phyloP scores from a whole-genome alignment of 2,329 filamentous ascomycete genomes.

The Colletotrichum destructivum region DNA sequence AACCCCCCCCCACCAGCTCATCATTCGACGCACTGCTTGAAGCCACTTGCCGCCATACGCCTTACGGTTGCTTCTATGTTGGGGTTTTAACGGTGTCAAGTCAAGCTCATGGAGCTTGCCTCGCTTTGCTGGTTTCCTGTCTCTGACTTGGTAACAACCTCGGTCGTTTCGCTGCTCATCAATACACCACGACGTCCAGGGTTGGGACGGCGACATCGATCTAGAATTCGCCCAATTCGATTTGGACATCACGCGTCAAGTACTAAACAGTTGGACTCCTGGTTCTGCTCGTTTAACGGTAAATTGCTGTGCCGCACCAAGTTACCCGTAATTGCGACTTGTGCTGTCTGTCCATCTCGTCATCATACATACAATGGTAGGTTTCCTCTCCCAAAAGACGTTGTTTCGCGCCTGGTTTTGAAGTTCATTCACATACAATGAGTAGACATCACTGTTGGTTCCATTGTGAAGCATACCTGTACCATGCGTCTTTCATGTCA shows the following conservation, averaged over 20 bases:
- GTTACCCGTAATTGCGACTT: neutral
- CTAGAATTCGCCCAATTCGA: neutral
- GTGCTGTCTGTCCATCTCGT: neutral
- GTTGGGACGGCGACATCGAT: neutral
- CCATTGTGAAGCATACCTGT: neutral
- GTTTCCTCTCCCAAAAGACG: neutral
- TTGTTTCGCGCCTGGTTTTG: neutral
- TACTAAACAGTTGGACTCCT: neutral
- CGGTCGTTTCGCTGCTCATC: no score
- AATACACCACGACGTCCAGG: neutral
- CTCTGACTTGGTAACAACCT: neutral
- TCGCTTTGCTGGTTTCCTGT: neutral
- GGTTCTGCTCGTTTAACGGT: neutral
- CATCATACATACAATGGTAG: neutral
- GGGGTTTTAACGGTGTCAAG: no score
- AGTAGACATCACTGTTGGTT: neutral
- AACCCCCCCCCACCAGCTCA: neutral
- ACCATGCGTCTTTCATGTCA: neutral
- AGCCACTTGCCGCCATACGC: neutral
- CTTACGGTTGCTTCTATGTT: neutral
- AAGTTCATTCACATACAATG: neutral
- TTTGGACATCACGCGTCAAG: neutral
- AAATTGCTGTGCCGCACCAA: neutral
- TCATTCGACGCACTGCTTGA: neutral
- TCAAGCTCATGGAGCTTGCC: neutral